Evolutionary conservation across 441 rosid species (phyloP).

Genomic region (Populus hybrid): DNA sequence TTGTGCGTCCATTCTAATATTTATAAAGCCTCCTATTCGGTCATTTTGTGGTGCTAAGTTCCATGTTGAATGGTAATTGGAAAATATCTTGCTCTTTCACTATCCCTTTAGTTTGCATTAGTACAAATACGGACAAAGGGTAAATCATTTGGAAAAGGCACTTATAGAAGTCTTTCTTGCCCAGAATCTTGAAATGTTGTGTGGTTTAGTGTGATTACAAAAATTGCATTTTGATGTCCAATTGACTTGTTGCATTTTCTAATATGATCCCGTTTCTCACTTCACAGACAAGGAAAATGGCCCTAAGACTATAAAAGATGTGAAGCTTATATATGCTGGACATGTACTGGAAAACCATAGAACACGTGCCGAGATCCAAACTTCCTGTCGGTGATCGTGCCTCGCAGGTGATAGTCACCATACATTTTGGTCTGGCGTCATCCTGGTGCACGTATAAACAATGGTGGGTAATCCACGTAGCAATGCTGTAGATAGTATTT

Average conservation of each 20-base stretch:
- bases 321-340: slow-evolving; percentile 84
- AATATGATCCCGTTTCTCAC: not conserved
- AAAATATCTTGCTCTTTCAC: not conserved
- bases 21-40: not conserved
- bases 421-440: slow-evolving; percentile 86
- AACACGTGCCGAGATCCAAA: slow-evolving; percentile 73
- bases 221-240: not conserved
- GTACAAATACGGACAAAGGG: not conserved
- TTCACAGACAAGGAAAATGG: slow-evolving; percentile 55
- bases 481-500: not conserved
- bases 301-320: slow-evolving; percentile 55
- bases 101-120: not conserved
- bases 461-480: slow-evolving; percentile 37
- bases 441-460: slow-evolving; percentile 51
- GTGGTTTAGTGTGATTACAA: not conserved
- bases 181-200: not conserved
- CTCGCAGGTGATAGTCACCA: slow-evolving; percentile 74
- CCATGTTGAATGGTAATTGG: not conserved
- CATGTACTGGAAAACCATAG: slow-evolving; percentile 72
- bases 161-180: not conserved
- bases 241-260: slow-evolving; percentile 10
- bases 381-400: slow-evolving; percentile 57
- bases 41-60: not conserved
- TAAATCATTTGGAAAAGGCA: not conserved
- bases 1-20: not conserved